Conservation (phyloP, 192 early-diverging fungal species). For the Oehlia diaphana region DNA sequence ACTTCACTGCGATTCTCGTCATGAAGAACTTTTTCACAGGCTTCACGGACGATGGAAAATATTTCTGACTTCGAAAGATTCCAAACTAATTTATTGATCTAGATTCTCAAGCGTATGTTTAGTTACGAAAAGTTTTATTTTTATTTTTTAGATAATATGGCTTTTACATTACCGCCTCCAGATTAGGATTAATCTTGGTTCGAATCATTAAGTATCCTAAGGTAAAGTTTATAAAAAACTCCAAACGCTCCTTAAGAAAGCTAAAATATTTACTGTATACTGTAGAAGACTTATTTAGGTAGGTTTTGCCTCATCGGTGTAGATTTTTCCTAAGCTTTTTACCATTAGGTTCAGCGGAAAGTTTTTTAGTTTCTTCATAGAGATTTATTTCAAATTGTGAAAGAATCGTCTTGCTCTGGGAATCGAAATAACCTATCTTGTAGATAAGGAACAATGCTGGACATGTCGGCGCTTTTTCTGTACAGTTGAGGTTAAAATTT, state of each 20-base stretch:
- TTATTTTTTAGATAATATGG: too few relatives aligned
- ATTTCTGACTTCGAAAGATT: not conserved
- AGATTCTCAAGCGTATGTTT: not conserved
- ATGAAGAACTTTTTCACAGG: not conserved
- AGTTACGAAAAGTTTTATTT: too few relatives aligned
- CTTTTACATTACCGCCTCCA: too few relatives aligned
- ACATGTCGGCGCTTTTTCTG: not conserved
- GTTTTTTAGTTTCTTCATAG: not conserved
- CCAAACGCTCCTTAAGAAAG: too few relatives aligned
- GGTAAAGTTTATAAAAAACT: too few relatives aligned
- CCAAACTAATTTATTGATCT: not conserved
- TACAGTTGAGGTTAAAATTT: not conserved
- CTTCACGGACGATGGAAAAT: not conserved
- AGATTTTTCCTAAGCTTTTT: not conserved
- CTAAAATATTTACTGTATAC: not conserved
- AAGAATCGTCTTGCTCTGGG: not conserved
- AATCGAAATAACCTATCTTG: slow-evolving; percentile 3
- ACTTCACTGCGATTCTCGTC: not conserved
- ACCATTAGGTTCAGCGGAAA: not conserved
- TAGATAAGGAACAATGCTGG: not conserved
- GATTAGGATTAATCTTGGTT: too few relatives aligned
- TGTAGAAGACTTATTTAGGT: not conserved
- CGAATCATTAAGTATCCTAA: too few relatives aligned
- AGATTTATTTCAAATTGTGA: not conserved
- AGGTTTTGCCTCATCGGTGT: not conserved